Conservation (phyloP, 2,329 filamentous ascomycete genomes). For the Epichloe scottii region DNA sequence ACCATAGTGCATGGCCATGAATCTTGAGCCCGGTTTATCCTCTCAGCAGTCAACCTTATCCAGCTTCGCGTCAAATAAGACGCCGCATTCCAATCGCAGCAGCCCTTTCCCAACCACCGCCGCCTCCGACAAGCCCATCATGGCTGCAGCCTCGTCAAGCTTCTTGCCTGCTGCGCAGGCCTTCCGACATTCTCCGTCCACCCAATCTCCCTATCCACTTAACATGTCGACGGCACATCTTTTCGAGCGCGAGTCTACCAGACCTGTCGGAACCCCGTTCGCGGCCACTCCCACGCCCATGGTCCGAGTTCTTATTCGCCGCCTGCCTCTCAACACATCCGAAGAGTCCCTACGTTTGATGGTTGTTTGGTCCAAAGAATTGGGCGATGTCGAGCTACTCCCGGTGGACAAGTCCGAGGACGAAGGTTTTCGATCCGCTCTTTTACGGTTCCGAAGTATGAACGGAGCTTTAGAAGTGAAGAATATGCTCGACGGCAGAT, state of each 20-base stretch:
- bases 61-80: slow-evolving; percentile 14
- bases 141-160: slow-evolving; percentile 28
- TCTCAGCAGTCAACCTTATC: slow-evolving; percentile 12
- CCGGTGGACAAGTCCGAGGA: slow-evolving; percentile 37
- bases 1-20: slow-evolving; percentile 18
- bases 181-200: slow-evolving; percentile 21
- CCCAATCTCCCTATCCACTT: slow-evolving; percentile 22
- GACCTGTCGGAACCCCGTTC: slow-evolving; percentile 28
- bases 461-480: slow-evolving; percentile 44
- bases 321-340: slow-evolving; percentile 39
- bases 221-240: slow-evolving; percentile 19
- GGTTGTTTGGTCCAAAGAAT: slow-evolving; percentile 46
- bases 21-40: slow-evolving; percentile 10
- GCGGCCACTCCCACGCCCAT: slow-evolving; percentile 21
- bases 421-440: slow-evolving; percentile 35
- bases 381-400: slow-evolving; percentile 38
- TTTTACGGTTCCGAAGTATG: slow-evolving; percentile 40
- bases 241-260: slow-evolving; percentile 28
- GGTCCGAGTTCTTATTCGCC: slow-evolving; percentile 37
- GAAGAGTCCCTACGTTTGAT: slow-evolving; percentile 43
- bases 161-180: slow-evolving; percentile 29
- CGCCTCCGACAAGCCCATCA: slow-evolving; percentile 19
- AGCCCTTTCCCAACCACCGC: slow-evolving; percentile 19
- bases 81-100: slow-evolving; percentile 17
- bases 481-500: slow-evolving; percentile 43